phyloP scores from a whole-genome alignment of 768 basidiomycete species.

The Austroboletus eburneus region DNA sequence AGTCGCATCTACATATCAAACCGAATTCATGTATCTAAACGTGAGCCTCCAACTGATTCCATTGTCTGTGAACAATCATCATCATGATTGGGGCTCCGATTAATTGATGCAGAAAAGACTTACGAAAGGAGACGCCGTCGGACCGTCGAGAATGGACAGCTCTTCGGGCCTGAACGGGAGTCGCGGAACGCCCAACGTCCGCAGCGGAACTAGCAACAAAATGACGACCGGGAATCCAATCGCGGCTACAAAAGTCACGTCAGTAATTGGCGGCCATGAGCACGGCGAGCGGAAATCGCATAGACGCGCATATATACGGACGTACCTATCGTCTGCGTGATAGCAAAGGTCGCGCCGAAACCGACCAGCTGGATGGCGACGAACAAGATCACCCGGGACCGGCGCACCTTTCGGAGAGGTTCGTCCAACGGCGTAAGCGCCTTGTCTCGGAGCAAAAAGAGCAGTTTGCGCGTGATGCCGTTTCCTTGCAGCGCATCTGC shows the following conservation, averaged over 20 bases:
- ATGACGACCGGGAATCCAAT: conserved; percentile 92
- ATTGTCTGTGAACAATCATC: conserved; percentile 32
- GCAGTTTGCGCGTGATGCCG: conserved; percentile 76
- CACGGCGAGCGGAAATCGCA: no score
- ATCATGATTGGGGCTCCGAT: background rate
- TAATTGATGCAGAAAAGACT: conserved; percentile 30
- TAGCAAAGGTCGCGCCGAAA: conserved; percentile 85
- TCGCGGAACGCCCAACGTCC: conserved; percentile 65
- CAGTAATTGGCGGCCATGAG: background rate
- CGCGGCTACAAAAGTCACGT: conserved; percentile 48
- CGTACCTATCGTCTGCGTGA: conserved; percentile 85
- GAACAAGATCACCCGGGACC: conserved; percentile 69
- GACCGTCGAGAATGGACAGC: conserved; percentile 80
- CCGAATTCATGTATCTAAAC: no score
- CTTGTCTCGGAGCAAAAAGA: conserved; percentile 75
- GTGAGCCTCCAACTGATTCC: conserved; percentile 42
- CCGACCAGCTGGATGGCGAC: conserved; percentile 71
- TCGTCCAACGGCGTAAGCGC: conserved; percentile 56
- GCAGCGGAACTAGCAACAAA: conserved; percentile 73
- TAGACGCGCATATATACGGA: background rate
- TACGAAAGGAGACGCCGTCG: conserved; percentile 84
- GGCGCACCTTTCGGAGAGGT: conserved; percentile 73
- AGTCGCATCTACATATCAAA: no score
- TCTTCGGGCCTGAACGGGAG: conserved; percentile 77
- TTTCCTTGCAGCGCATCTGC: conserved; percentile 74